Base-by-base conservation (phyloP, 2,329 filamentous ascomycete species). In the Colletotrichum euphorbiae region DNA sequence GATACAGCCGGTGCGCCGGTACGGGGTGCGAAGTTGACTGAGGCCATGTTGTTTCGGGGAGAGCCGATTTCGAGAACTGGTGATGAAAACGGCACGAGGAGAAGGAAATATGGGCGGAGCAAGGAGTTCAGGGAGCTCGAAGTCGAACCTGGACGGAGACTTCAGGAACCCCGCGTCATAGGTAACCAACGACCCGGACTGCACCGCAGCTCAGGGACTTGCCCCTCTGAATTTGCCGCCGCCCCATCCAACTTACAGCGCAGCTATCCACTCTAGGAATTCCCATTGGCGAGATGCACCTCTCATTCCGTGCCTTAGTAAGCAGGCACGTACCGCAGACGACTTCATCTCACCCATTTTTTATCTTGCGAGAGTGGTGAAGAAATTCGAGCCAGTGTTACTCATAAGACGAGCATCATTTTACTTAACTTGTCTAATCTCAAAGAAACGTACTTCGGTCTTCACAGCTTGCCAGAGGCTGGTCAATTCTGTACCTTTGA, bases 1-100 rank as follows among this genome's bases (percentile, higher is more conserved):
- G 55, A 42, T n/a, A 46, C 33, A 46, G 12, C 17, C 17, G 33
- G 19, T 36, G 28, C 42, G 24, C 19, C 40, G 6, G 33, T 8
- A 28, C 33, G 40, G 5, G 48, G 17, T 40, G 56, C n/a, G 11
- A 36, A 12, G 12, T 60, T 51, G 17, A 46, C 13, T 31, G 69
- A 63, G 13, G 59, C 33, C 69, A 71, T 70, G 19, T 6, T 43
- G 46, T 40, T 9, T 42, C 15, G 21, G n/a, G 31, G 36, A 19
- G 6, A 48, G 13, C 8, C 13, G 6, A n/a, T 3, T 6, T 19
- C 15, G 12, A 31, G 40, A 46, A 11, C 42, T 4, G 43, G 24
- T 17, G 50, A 17, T 50, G 42, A 28, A 9, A 45, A 52, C 54
- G 38, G 38, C 45, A 17, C 45, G 45, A 57, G 36, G 33, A 17